Evolutionary conservation across 2,329 filamentous ascomycete genomes (phyloP).

Genomic region (Aspergillus niger): DNA sequence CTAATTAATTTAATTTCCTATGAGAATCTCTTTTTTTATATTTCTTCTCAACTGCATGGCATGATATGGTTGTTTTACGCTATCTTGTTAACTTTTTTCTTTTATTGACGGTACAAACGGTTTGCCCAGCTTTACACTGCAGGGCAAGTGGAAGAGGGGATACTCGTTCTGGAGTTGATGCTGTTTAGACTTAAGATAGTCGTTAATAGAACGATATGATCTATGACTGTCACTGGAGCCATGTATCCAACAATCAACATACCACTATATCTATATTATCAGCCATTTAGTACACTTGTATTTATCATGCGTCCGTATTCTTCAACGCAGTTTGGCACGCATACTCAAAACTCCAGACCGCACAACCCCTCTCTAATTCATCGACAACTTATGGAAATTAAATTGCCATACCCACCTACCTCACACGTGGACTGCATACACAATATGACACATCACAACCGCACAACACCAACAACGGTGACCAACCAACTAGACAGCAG

Average conservation of each 20-base stretch:
- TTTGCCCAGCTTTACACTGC: slow-evolving; percentile 10
- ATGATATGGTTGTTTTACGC: slow-evolving; percentile 37
- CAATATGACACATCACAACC: too few species aligned
- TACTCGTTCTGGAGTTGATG: slow-evolving; percentile 18
- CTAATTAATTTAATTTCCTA: slow-evolving; percentile 30
- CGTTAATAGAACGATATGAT: slow-evolving; percentile 19
- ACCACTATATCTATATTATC: too few species aligned
- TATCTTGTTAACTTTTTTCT: slow-evolving; percentile 13
- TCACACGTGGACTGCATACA: too few species aligned
- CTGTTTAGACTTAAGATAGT: slow-evolving; percentile 17
- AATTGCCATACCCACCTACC: too few species aligned
- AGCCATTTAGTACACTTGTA: neutral
- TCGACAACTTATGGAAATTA: too few species aligned
- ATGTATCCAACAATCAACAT: neutral
- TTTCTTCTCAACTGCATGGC: slow-evolving; percentile 43
- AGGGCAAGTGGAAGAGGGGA: slow-evolving; percentile 17
- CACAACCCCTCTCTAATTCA: too few species aligned
- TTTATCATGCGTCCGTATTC: too few species aligned
- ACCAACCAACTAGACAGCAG: neutral
- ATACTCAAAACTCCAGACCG: too few species aligned
- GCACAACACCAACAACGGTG: slow-evolving; percentile 2
- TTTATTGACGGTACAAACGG: slow-evolving; percentile 31
- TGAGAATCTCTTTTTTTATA: slow-evolving; percentile 29
- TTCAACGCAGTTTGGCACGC: too few species aligned
- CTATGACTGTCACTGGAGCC: neutral